These are phyloP conservation scores for Grosmannia clavigera DNA, from an alignment of 2,329 filamentous ascomycete species.

Conservation along the genomic window DNA sequence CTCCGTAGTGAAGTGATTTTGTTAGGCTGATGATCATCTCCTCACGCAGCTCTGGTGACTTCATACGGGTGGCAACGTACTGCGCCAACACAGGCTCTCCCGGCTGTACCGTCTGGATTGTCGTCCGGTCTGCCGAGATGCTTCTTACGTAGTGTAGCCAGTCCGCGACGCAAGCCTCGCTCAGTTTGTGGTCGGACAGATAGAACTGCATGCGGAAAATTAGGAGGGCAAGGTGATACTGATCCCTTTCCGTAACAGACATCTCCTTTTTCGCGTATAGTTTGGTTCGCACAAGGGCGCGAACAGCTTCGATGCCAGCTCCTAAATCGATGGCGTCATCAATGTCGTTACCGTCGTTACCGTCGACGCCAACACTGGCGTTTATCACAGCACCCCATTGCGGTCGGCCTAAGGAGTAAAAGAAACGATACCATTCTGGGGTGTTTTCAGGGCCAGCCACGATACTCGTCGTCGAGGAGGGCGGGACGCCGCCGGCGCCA, in stretches of 20 bases:
- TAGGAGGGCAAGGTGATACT: not conserved
- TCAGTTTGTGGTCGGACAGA: slow-evolving; percentile 1
- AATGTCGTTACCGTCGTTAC: not conserved
- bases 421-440: not conserved
- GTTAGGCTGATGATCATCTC: not conserved
- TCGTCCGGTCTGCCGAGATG: not conserved
- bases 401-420: not conserved
- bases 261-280: not conserved
- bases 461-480: not conserved
- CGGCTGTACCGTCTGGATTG: slow-evolving; percentile 1
- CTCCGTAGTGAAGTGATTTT: not conserved
- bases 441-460: not conserved
- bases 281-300: not conserved
- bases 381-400: not conserved
- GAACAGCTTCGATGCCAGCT: not conserved
- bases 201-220: not conserved
- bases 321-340: not conserved
- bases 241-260: not conserved
- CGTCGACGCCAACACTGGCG: not conserved
- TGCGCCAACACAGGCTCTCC: not conserved
- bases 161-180: slow-evolving; percentile 2
- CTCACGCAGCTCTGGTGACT: not conserved
- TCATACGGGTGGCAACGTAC: not conserved
- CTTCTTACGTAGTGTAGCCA: slow-evolving; percentile 2
- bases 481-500: not conserved